Conservation (phyloP, 202 grass and related monocot species). For the Zoysia matrella region DNA sequence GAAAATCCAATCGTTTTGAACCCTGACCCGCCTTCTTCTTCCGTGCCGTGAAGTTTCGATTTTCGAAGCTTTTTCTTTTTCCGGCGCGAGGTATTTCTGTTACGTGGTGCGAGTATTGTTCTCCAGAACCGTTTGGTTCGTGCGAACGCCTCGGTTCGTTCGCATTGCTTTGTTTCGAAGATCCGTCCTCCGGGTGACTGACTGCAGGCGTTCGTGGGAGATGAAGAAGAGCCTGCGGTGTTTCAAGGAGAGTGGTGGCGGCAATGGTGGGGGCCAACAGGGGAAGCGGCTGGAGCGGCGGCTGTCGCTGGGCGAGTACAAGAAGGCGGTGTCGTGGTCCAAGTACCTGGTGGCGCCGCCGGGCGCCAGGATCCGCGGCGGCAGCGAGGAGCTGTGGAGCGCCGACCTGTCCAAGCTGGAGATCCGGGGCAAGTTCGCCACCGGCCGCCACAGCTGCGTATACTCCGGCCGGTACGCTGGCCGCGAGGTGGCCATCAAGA, state of each 20-base stretch:
- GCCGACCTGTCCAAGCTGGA: too few relatives aligned
- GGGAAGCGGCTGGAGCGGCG: too few relatives aligned
- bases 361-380: too few relatives aligned
- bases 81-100: not conserved
- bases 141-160: constrained; percentile 4
- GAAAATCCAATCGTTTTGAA: not conserved
- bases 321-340: too few relatives aligned
- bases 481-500: too few relatives aligned
- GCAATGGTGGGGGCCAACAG: constrained; percentile 20
- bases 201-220: constrained; percentile 1
- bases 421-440: too few relatives aligned
- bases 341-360: too few relatives aligned
- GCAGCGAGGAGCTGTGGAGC: too few relatives aligned
- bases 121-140: not conserved
- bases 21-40: not conserved
- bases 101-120: not conserved
- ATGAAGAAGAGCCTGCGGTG: constrained; percentile 81
- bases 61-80: not conserved
- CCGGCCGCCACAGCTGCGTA: too few relatives aligned
- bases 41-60: not conserved
- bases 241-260: constrained; percentile 61
- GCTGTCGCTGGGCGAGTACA: too few relatives aligned
- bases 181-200: not conserved
- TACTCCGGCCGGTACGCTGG: too few relatives aligned
- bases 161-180: constrained; percentile 24